These are phyloP conservation scores for Drechslerella dactyloides DNA, from an alignment of 2,329 filamentous ascomycete species.

Conservation along the genomic window DNA sequence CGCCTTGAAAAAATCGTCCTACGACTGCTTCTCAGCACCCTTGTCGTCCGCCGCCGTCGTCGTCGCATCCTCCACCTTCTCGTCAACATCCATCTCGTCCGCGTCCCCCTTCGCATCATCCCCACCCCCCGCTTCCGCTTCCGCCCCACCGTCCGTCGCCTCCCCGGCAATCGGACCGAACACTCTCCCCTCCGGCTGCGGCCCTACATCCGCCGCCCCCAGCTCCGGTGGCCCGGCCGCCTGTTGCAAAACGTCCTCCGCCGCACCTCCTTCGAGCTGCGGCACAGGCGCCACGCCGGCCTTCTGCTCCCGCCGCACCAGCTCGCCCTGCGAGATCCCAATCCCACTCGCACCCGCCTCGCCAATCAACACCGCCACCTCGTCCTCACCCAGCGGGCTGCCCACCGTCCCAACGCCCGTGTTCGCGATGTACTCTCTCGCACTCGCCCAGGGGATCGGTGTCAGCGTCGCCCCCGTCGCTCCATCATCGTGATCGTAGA, in stretches of 20 bases:
- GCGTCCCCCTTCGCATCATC: slow-evolving; percentile 19
- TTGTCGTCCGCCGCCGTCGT: slow-evolving; percentile 3
- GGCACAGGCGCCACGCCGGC: slow-evolving; percentile 76
- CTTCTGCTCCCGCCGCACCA: slow-evolving; percentile 84
- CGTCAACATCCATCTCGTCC: slow-evolving; percentile 48
- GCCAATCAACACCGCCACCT: slow-evolving; percentile 16
- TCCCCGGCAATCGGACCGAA: slow-evolving; percentile 32
- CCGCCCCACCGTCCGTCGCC: slow-evolving; percentile 10
- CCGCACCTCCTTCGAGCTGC: slow-evolving; percentile 58
- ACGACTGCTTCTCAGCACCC: slow-evolving; percentile 12
- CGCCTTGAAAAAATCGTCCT: slow-evolving; percentile 28
- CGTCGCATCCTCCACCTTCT: slow-evolving; percentile 28
- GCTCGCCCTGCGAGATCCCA: slow-evolving; percentile 80
- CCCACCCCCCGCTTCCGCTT: slow-evolving; percentile 33
- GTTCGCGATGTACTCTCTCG: slow-evolving; percentile 55
- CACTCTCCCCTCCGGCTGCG: slow-evolving; percentile 63
- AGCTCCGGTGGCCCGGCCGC: slow-evolving; percentile 84
- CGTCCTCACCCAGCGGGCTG: slow-evolving; percentile 19
- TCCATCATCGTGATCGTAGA: slow-evolving; percentile 77
- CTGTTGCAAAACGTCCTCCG: slow-evolving; percentile 60
- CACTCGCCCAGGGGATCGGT: slow-evolving; percentile 79
- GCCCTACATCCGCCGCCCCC: slow-evolving; percentile 83
- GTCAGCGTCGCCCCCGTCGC: slow-evolving; percentile 88
- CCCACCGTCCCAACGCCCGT: slow-evolving; percentile 33
- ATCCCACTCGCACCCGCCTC: slow-evolving; percentile 56